Evolutionary conservation across 2,329 filamentous ascomycete species (phyloP).

Genomic region (Neurospora sp.): DNA sequence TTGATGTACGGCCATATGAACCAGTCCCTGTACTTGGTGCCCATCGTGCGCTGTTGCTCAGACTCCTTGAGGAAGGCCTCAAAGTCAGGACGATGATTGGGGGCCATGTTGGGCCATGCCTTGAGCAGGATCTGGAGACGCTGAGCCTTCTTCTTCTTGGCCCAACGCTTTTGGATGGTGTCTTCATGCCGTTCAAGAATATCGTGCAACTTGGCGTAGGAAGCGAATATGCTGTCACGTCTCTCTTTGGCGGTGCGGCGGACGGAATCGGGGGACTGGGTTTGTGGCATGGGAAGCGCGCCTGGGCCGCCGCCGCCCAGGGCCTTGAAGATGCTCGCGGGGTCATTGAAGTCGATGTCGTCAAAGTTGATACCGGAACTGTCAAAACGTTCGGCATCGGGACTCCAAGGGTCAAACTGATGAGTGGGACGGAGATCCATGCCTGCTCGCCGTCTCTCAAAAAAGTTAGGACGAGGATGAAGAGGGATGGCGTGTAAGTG

Average conservation of each 20-base stretch:
- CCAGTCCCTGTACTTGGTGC: conserved; percentile 21
- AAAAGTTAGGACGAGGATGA: background rate
- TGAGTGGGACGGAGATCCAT: background rate
- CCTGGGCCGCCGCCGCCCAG: conserved; percentile 1
- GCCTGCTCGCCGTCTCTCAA: background rate
- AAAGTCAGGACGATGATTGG: conserved; percentile 42
- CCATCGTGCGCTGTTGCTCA: conserved; percentile 9
- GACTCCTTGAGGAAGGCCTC: conserved; percentile 21
- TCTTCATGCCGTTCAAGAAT: conserved; percentile 41
- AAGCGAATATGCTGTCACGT: conserved; percentile 22
- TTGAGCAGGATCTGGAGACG: conserved; percentile 34
- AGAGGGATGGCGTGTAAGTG: background rate
- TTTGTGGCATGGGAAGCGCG: background rate
- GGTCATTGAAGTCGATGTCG: conserved; percentile 1
- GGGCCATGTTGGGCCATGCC: conserved; percentile 41
- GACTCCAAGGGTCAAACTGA: background rate
- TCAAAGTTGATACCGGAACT: background rate
- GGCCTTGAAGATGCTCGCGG: background rate
- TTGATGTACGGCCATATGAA: conserved; percentile 48
- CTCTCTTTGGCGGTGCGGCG: conserved; percentile 8
- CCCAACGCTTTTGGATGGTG: conserved; percentile 43
- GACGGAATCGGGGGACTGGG: too few relatives aligned
- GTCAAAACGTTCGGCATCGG: background rate
- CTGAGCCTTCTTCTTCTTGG: conserved; percentile 40
- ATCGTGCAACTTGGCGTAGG: conserved; percentile 25